Base-by-base conservation (phyloP, 1,284 basidiomycete genomes). In the Marasmius fiardii region DNA sequence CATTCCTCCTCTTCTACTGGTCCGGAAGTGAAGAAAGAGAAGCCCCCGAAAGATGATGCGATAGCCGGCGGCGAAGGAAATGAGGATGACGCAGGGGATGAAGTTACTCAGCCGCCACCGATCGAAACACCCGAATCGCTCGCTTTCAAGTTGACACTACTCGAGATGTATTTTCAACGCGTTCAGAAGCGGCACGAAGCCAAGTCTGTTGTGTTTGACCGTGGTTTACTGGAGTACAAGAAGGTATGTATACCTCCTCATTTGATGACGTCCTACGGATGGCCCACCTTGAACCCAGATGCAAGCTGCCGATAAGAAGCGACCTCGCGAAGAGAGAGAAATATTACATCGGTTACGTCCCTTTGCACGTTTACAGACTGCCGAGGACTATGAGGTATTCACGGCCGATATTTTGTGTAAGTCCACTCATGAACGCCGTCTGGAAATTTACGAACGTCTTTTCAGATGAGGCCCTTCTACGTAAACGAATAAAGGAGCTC, bases 101-200 rank as follows among this genome's bases (percentile, higher is more conserved):
- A 90, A 65, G 77, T 79, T 28, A 81, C 78, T 26, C 84, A 85
- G 58, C 88, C 90, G 4, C 83, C 83, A 12, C 88, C 90, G 0
- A 79, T 86, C 51, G 95, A 98, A 70, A 95, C 93, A 33, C 79
- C 83, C 26, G 90, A 93, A 43, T 96, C 96, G 34, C 75, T 98
- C n/a, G 79, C 85, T 26, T 89, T 98, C 74, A 99, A 99, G 75
- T 75, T 98, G 33, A 86, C 91, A 0, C 71, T 98, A 55, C 75
- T 98, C 60, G 92, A 97, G 67, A 95, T 95, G 77, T 99, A 98
- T 74, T 86, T 86, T 64, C 92, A 94, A 60, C 86, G 92, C 53
- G 81, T 98, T n/a, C 91, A 95, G 61, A 94, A 91, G 71, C 83
- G 96, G 34, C 74, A 87, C 58, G 90, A 94, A 66, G 84, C 82